A percentile compares a stretch with the other conserved stretches of the same genome.
phyloP scores from a whole-genome alignment of 139 green algal species.

The Chlamydomonas incerta region DNA sequence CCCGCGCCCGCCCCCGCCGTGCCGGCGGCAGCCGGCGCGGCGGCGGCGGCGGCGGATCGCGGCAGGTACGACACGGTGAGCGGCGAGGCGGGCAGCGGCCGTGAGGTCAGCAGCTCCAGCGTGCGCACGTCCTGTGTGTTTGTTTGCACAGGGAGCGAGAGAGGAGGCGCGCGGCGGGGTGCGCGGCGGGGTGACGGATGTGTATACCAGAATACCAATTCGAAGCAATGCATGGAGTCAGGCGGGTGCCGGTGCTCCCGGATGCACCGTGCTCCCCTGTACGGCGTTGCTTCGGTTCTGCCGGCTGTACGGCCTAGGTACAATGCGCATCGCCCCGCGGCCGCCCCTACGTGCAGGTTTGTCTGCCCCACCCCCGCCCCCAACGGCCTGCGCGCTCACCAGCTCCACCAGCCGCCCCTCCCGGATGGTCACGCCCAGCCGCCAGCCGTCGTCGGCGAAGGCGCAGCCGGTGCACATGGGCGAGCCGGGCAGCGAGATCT shows the following conservation, averaged over 20 bases:
- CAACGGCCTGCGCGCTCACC: neutral
- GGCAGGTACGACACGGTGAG: neutral
- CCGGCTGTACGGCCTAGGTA: too few species aligned
- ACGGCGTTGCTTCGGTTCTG: too few species aligned
- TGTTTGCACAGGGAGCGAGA: too few species aligned
- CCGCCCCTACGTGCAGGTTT: too few species aligned
- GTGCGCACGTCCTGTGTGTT: slow-evolving; percentile 42
- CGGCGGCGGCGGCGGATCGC: too few species aligned
- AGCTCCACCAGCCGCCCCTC: slow-evolving; percentile 47
- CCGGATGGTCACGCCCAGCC: slow-evolving; percentile 24
- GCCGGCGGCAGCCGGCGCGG: neutral
- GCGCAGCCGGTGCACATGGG: slow-evolving; percentile 40
- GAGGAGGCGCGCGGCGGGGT: neutral
- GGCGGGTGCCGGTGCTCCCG: too few species aligned
- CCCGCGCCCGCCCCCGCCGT: neutral
- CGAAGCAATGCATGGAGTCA: too few species aligned
- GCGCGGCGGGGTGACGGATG: too few species aligned
- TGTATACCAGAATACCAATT: too few species aligned
- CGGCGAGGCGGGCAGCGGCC: slow-evolving; percentile 1
- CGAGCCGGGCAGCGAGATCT: neutral
- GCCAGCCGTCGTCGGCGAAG: slow-evolving; percentile 20
- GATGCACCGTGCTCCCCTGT: too few species aligned
- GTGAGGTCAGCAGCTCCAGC: neutral
- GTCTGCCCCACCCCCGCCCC: neutral
- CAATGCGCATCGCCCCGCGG: too few species aligned